Evolutionary conservation across 225 moss, liverwort and hornwort genomes (phyloP).

Genomic region (Takakia lepidozioides): DNA sequence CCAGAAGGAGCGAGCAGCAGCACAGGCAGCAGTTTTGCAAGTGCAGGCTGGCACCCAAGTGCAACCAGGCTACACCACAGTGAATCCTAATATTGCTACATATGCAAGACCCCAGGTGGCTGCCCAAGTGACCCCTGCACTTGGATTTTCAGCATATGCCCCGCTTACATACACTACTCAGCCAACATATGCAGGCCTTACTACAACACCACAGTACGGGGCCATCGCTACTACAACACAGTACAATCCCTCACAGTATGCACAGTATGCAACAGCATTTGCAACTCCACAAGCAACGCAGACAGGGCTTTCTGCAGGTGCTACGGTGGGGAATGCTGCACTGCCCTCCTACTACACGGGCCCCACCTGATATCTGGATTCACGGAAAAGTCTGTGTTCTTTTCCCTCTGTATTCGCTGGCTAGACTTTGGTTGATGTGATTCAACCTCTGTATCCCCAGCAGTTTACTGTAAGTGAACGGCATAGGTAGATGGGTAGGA

Average conservation of each 20-base stretch:
- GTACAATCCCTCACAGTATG: constrained; percentile 88
- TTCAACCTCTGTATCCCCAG: too few relatives aligned
- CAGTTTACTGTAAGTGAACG: too few relatives aligned
- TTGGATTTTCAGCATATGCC: constrained; percentile 64
- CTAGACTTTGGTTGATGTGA: too few relatives aligned
- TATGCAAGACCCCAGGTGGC: constrained; percentile 77
- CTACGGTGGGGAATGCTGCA: constrained; percentile 52
- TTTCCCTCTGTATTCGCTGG: too few relatives aligned
- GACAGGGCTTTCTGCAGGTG: constrained; percentile 64
- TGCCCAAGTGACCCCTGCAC: constrained; percentile 58
- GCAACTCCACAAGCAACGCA: constrained; percentile 70
- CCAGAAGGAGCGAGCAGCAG: constrained; percentile 68
- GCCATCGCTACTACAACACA: constrained; percentile 61
- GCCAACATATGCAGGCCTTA: constrained; percentile 58
- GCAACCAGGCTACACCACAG: constrained; percentile 62
- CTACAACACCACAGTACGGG: constrained; percentile 71
- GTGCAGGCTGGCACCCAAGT: constrained; percentile 63
- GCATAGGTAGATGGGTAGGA: too few relatives aligned
- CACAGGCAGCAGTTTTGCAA: constrained; percentile 54
- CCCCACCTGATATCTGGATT: constrained; percentile 40
- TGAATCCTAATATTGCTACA: constrained; percentile 57
- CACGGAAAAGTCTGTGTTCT: too few relatives aligned
- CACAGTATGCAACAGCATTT: constrained; percentile 62
- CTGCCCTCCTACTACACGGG: constrained; percentile 76
- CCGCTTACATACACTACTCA: constrained; percentile 67